Evolutionary conservation across 1,284 basidiomycete genomes (phyloP).

Genomic region (Earliella scabrosa): DNA sequence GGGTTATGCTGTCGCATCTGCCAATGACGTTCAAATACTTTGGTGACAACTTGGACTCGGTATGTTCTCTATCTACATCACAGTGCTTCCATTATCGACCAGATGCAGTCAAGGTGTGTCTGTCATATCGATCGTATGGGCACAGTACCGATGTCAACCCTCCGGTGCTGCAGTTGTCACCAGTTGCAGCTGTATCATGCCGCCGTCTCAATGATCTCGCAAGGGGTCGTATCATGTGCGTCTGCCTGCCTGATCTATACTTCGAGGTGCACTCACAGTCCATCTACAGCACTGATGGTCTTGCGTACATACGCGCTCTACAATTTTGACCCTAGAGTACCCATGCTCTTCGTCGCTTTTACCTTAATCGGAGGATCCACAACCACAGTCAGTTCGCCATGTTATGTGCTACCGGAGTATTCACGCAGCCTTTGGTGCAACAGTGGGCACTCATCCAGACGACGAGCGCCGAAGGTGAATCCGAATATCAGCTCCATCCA

Average conservation of each 20-base stretch:
- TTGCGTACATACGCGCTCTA: neutral
- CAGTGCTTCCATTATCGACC: too few relatives aligned
- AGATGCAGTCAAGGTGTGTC: too few relatives aligned
- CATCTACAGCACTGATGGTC: neutral
- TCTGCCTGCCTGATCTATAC: too few relatives aligned
- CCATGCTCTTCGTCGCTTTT: neutral
- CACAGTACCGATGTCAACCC: too few relatives aligned
- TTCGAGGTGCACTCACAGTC: neutral
- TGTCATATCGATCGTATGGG: too few relatives aligned
- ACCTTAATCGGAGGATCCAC: neutral
- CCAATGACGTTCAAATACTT: neutral
- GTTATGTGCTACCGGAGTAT: neutral
- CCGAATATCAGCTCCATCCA: neutral
- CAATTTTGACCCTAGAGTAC: neutral
- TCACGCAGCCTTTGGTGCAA: neutral
- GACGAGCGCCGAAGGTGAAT: neutral
- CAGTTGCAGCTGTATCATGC: constrained; percentile 12
- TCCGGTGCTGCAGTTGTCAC: constrained; percentile 5
- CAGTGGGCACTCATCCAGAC: neutral
- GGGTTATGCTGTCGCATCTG: neutral
- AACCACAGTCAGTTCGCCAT: neutral
- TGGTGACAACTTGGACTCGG: neutral
- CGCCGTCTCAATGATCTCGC: constrained; percentile 1
- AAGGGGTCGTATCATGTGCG: constrained; percentile 8
- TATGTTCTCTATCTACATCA: neutral